These are phyloP conservation scores for Vicia sativa DNA, from an alignment of 306 rosid species.

Conservation along the genomic window DNA sequence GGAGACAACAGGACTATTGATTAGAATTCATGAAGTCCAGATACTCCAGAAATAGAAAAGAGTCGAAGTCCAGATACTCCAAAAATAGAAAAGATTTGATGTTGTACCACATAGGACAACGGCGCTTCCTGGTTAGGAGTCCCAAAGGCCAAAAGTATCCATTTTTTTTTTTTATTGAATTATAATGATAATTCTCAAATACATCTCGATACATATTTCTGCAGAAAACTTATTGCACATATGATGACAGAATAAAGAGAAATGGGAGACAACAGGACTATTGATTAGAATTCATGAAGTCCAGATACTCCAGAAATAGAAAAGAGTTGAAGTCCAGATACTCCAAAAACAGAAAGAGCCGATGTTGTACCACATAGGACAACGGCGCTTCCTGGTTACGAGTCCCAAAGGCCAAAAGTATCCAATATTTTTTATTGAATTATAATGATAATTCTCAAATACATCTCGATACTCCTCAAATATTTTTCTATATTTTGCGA, in stretches of 20 bases:
- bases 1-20: conserved; percentile 10
- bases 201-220: background rate
- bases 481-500: background rate
- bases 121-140: background rate
- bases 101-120: background rate
- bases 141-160: background rate
- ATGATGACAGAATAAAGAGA: background rate
- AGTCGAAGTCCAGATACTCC: background rate
- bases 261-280: background rate
- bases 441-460: background rate
- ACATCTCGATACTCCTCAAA: background rate
- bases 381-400: background rate
- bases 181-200: background rate
- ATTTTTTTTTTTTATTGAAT: background rate
- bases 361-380: background rate
- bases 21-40: background rate
- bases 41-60: background rate
- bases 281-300: conserved; percentile 4
- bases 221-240: background rate
- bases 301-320: background rate
- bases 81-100: background rate
- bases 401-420: background rate
- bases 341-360: background rate
- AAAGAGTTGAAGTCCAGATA: background rate
- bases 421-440: background rate